These are phyloP conservation scores for Theobroma grandiflorum DNA, from an alignment of 441 rosid genomes.

Conservation along the genomic window DNA sequence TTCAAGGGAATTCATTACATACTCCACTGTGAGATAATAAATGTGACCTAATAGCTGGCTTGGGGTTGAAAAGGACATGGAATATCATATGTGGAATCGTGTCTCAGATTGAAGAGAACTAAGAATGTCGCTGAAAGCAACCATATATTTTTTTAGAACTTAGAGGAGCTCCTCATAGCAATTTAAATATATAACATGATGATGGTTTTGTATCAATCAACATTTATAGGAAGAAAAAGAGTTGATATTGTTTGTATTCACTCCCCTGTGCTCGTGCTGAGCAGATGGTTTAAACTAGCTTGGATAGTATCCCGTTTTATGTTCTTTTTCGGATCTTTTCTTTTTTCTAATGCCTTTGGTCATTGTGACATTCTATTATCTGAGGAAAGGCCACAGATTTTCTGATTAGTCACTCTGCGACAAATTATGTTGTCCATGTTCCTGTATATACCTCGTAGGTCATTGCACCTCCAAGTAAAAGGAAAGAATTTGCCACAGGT, in stretches of 20 bases:
- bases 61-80: constrained; percentile 6
- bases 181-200: not conserved
- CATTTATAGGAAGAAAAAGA: constrained; percentile 5
- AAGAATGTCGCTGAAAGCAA: constrained; percentile 22
- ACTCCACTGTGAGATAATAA: constrained; percentile 72
- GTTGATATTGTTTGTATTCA: constrained; percentile 10
- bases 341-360: not conserved
- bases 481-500: not conserved
- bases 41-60: constrained; percentile 15
- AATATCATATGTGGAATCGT: constrained; percentile 13
- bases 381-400: not conserved
- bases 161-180: not conserved
- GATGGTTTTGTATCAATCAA: not conserved
- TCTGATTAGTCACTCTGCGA: not conserved
- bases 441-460: not conserved
- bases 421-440: not conserved
- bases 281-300: constrained; percentile 11
- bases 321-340: not conserved
- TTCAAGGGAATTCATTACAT: constrained; percentile 74
- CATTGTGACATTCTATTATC: constrained; percentile 1
- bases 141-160: constrained; percentile 15
- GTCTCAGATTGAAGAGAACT: not conserved
- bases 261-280: constrained; percentile 14
- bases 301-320: not conserved
- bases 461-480: not conserved